Evolutionary conservation across 345 rosid genomes (phyloP).

Genomic region (Physaria fendleri): DNA sequence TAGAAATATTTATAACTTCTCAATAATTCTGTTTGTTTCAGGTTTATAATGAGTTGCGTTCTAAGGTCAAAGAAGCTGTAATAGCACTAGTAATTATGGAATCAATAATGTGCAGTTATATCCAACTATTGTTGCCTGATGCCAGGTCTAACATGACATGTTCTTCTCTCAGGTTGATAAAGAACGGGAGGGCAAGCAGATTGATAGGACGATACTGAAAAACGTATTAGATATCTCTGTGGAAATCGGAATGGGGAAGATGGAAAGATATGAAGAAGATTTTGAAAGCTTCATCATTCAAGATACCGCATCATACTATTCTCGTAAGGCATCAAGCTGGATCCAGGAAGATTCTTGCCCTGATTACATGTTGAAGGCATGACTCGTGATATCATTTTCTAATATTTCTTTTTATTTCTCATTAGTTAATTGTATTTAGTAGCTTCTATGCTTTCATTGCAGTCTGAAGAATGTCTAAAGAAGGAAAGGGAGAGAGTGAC

Average conservation of each 20-base stretch:
- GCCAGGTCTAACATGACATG: no score
- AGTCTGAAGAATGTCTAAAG: slow-evolving; percentile 61
- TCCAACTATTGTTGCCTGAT: no score
- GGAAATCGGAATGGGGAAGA: slow-evolving; percentile 58
- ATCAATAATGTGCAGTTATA: neutral
- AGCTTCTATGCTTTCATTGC: neutral
- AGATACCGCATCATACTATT: slow-evolving; percentile 54
- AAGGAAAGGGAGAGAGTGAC: slow-evolving; percentile 76
- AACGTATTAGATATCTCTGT: slow-evolving; percentile 58
- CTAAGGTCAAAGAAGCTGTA: slow-evolving; percentile 45
- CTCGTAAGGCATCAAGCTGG: slow-evolving; percentile 65
- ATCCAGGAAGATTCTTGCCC: slow-evolving; percentile 55
- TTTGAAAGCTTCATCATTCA: slow-evolving; percentile 52
- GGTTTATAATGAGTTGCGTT: slow-evolving; percentile 46
- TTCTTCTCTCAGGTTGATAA: slow-evolving; percentile 22
- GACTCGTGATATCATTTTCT: neutral
- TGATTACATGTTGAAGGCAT: slow-evolving; percentile 52
- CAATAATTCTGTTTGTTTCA: neutral
- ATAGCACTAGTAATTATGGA: slow-evolving; percentile 42
- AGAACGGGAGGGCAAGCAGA: slow-evolving; percentile 70
- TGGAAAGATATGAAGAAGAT: slow-evolving; percentile 50
- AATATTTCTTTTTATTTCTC: neutral
- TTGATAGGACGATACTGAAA: slow-evolving; percentile 56
- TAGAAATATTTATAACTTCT: neutral
- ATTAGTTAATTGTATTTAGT: neutral